Percentiles rank a stretch among this genome's conserved stretches.
These are phyloP conservation scores for Hyaloraphidium curvatum DNA, from an alignment of 192 early-diverging fungal genomes.

Conservation along the genomic window DNA sequence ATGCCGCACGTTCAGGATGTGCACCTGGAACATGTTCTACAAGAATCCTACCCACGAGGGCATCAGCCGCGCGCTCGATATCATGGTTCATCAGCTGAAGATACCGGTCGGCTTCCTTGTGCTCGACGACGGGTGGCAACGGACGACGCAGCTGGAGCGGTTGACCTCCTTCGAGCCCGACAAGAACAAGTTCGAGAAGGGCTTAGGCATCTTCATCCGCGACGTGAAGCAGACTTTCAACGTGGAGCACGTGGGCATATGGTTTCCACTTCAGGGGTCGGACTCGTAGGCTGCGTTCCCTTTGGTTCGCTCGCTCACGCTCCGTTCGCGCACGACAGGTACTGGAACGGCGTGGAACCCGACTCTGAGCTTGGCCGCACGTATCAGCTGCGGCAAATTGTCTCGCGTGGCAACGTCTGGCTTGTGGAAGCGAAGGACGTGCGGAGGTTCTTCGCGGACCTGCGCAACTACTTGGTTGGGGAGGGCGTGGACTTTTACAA, in stretches of 20 bases:
- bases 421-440: neutral
- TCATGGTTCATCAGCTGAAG: neutral
- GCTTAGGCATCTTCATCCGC: neutral
- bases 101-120: neutral
- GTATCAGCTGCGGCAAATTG: neutral
- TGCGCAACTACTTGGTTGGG: neutral
- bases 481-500: conserved; percentile 1
- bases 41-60: neutral
- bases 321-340: no score
- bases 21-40: conserved; percentile 3
- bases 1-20: neutral
- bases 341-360: neutral
- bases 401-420: neutral
- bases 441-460: neutral
- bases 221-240: neutral
- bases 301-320: no score
- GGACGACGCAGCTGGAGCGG: neutral
- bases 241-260: neutral
- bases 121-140: neutral
- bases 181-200: neutral
- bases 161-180: conserved; percentile 1
- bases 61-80: neutral
- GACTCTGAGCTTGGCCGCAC: neutral
- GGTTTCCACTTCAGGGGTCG: neutral
- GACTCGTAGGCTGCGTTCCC: no score